A percentile compares a stretch with the other conserved stretches of the same genome.
Evolutionary conservation across 345 rosid genomes (phyloP).

Genomic region (Pseudoturritis turrita): DNA sequence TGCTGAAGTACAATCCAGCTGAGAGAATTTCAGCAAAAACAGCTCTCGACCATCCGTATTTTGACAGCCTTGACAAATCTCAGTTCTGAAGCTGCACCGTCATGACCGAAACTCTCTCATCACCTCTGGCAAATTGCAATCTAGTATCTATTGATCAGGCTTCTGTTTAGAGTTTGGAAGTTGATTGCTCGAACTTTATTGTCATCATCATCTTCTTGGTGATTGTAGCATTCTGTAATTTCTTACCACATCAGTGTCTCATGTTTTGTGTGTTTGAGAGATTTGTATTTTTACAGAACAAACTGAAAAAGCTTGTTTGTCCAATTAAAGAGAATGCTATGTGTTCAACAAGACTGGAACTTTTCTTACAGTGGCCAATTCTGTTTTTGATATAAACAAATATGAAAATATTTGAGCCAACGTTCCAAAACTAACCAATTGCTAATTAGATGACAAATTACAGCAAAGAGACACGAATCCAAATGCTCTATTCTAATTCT

Average conservation of each 20-base stretch:
- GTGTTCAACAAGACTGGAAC: neutral
- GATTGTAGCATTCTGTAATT: neutral
- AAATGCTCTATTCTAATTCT: neutral
- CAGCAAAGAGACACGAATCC: neutral
- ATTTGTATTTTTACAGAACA: neutral
- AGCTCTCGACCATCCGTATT: slow-evolving; percentile 91
- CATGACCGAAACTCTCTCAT: slow-evolving; percentile 43
- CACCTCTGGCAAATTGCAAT: neutral
- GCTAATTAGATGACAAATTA: neutral
- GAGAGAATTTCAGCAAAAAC: slow-evolving; percentile 78
- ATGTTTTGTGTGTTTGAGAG: neutral
- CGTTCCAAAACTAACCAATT: neutral
- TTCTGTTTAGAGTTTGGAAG: neutral
- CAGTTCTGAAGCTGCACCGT: slow-evolving; percentile 52
- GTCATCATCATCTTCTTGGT: slow-evolving; percentile 16
- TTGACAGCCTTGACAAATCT: slow-evolving; percentile 90
- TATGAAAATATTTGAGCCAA: neutral
- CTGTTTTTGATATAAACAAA: neutral
- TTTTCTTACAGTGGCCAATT: neutral
- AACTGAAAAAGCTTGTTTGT: neutral
- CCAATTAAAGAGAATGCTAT: neutral
- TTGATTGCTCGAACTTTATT: neutral
- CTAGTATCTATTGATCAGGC: neutral
- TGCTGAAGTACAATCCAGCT: slow-evolving; percentile 84
- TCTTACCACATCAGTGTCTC: neutral